phyloP scores from a whole-genome alignment of 2,329 filamentous ascomycete species.

The Macrophomina pseudophaseolina region DNA sequence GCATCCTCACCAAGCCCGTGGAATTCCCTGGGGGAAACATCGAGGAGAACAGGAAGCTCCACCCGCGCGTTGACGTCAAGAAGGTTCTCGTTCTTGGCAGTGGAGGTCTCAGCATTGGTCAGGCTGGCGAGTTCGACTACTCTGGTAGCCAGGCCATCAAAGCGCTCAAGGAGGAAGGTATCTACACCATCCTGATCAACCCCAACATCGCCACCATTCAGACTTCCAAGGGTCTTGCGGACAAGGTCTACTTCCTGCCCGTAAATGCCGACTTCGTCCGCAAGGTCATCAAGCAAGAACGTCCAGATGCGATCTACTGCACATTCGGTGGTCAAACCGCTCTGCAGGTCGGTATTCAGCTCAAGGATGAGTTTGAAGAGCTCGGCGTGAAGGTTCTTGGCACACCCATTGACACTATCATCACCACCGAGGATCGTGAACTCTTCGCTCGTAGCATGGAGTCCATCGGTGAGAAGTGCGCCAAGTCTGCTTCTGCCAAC shows the following conservation, averaged over 20 bases:
- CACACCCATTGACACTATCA: constrained; percentile 96
- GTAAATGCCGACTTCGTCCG: constrained; percentile 97
- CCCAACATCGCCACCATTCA: constrained; percentile 99
- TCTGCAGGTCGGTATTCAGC: constrained; percentile 92
- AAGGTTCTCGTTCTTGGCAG: constrained; percentile 94
- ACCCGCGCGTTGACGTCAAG: constrained; percentile 84
- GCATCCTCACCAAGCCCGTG: constrained; percentile 74
- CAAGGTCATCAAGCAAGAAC: constrained; percentile 94
- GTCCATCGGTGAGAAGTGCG: constrained; percentile 95
- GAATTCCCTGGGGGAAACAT: constrained; percentile 84
- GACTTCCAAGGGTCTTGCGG: constrained; percentile 94
- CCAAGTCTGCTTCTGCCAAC: constrained; percentile 92
- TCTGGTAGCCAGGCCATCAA: constrained; percentile 98
- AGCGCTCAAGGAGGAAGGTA: constrained; percentile 95
- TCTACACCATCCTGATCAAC: constrained; percentile 98
- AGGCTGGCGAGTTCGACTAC: constrained; percentile 98
- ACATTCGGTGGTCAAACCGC: constrained; percentile 98
- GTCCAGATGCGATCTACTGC: constrained; percentile 94
- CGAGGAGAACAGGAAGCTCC: constrained; percentile 75
- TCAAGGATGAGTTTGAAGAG: constrained; percentile 93
- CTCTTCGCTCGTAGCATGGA: constrained; percentile 98
- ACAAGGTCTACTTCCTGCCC: constrained; percentile 98
- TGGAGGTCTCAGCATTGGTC: constrained; percentile 94
- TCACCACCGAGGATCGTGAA: constrained; percentile 97
- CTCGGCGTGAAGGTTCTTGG: constrained; percentile 94